Percentiles rank a stretch among this genome's conserved stretches.
Conservation (phyloP, 352 stramenopile genomes). For the Phytophthora tubulina region DNA sequence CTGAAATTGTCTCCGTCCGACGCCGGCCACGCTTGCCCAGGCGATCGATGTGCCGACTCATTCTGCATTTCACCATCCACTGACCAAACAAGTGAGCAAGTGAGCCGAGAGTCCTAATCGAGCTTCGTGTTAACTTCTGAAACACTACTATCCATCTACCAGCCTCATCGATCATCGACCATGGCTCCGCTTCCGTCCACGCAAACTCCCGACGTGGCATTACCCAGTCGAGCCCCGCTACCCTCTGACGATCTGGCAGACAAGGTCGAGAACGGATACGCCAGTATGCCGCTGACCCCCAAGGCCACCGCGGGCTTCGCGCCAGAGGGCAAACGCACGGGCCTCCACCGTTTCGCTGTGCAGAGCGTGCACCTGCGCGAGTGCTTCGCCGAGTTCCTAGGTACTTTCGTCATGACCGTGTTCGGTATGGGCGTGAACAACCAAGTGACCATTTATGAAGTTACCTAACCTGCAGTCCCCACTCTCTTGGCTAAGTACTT, state of each 20-base stretch:
- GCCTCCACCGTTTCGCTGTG: slow-evolving; percentile 39
- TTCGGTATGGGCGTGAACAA: slow-evolving; percentile 64
- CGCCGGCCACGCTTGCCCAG: no score
- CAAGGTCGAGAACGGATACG: slow-evolving; percentile 34
- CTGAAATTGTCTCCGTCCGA: no score
- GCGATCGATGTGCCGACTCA: neutral
- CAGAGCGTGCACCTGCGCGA: slow-evolving; percentile 47
- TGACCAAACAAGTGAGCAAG: neutral
- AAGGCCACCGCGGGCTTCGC: slow-evolving; percentile 34
- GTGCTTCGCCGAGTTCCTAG: slow-evolving; percentile 57
- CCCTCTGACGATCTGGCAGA: neutral
- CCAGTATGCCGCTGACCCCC: slow-evolving; percentile 19
- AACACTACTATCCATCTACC: no score
- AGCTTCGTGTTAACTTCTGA: no score
- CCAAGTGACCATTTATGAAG: slow-evolving; percentile 50
- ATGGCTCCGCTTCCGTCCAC: neutral
- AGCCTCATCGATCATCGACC: neutral
- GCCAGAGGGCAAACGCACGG: slow-evolving; percentile 35
- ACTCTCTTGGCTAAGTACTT: no score
- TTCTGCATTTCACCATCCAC: neutral
- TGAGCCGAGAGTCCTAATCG: no score
- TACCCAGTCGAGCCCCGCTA: neutral
- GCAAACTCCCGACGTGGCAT: neutral
- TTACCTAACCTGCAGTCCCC: no score
- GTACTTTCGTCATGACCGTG: slow-evolving; percentile 34